Evolutionary conservation across 73 alveolate species (phyloP).

Genomic region (Tetrahymena elliotti): DNA sequence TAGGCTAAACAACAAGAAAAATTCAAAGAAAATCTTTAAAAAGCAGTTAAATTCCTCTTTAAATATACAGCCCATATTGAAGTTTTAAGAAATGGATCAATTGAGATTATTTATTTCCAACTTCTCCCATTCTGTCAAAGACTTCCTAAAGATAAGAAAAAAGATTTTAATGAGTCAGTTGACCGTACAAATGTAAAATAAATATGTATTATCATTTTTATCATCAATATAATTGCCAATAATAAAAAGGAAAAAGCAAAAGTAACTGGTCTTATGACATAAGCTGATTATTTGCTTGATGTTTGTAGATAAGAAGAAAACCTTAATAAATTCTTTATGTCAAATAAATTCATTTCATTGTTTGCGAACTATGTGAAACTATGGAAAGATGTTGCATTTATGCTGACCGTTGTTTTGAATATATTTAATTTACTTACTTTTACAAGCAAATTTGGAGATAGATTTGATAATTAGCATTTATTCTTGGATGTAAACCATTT

Average conservation of each 20-base stretch:
- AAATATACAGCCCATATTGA: constrained; percentile 27
- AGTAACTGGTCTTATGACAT: background rate
- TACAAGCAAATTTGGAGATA: constrained; percentile 14
- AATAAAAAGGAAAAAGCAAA: background rate
- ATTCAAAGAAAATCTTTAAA: background rate
- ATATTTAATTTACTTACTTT: constrained; percentile 35
- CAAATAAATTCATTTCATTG: constrained; percentile 26
- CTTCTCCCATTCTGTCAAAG: constrained; percentile 24
- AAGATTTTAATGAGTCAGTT: constrained; percentile 40
- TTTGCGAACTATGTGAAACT: constrained; percentile 47
- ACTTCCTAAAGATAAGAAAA: constrained; percentile 36
- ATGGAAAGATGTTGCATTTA: constrained; percentile 50
- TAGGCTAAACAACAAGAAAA: background rate
- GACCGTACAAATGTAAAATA: constrained; percentile 47
- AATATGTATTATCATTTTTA: background rate
- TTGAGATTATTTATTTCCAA: constrained; percentile 36
- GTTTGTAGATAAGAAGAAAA: constrained; percentile 39
- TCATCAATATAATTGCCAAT: background rate
- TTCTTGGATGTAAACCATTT: background rate
- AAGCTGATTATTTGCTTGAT: constrained; percentile 47
- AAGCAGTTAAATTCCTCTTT: constrained; percentile 20
- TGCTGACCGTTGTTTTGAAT: constrained; percentile 29
- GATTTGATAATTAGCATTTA: constrained; percentile 15
- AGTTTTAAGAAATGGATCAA: constrained; percentile 23
- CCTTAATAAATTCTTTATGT: constrained; percentile 16